Evolutionary conservation across 1,139 yeast genomes (phyloP).

Genomic region (Magnusiomyces tetraspermus): DNA sequence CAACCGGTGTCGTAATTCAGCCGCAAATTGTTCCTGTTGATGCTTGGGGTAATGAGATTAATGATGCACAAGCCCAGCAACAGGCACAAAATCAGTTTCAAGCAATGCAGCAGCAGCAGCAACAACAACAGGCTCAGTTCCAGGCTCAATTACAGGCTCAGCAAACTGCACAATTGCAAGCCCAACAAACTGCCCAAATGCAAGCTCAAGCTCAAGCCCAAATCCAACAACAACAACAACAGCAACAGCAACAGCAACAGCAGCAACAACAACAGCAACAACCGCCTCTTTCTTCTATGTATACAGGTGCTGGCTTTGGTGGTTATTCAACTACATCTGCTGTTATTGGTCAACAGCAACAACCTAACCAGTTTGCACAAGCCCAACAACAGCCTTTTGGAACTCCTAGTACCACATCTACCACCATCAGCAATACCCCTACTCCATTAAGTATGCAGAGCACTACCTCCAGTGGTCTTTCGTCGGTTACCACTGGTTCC

Average conservation of each 20-base stretch:
- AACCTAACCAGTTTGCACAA: conserved; percentile 16
- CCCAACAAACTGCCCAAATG: conserved; percentile 17
- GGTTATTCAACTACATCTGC: conserved; percentile 34
- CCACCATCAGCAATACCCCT: conserved; percentile 18
- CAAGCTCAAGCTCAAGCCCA: conserved; percentile 11
- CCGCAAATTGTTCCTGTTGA: conserved; percentile 17
- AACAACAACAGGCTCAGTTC: conserved; percentile 16
- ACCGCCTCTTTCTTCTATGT: conserved; percentile 19
- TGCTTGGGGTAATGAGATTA: conserved; percentile 16
- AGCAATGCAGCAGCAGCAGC: conserved; percentile 19
- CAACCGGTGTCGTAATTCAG: conserved; percentile 17
- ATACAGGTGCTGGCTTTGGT: conserved; percentile 53
- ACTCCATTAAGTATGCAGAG: conserved; percentile 16
- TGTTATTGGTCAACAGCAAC: conserved; percentile 21
- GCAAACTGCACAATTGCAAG: conserved; percentile 18
- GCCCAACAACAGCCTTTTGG: conserved; percentile 16
- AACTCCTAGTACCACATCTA: conserved; percentile 17
- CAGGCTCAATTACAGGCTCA: conserved; percentile 15
- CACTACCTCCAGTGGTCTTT: conserved; percentile 23
- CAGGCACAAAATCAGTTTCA: conserved; percentile 17
- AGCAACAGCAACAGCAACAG: conserved; percentile 10
- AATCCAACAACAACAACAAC: conserved; percentile 15
- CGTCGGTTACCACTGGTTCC: conserved; percentile 24
- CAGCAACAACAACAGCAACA: conserved; percentile 10
- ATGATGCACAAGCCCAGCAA: conserved; percentile 12